A percentile compares a stretch with the other conserved stretches of the same genome.
These are phyloP conservation scores for Lactarius trivialis DNA, from an alignment of 768 basidiomycete species.

Conservation along the genomic window DNA sequence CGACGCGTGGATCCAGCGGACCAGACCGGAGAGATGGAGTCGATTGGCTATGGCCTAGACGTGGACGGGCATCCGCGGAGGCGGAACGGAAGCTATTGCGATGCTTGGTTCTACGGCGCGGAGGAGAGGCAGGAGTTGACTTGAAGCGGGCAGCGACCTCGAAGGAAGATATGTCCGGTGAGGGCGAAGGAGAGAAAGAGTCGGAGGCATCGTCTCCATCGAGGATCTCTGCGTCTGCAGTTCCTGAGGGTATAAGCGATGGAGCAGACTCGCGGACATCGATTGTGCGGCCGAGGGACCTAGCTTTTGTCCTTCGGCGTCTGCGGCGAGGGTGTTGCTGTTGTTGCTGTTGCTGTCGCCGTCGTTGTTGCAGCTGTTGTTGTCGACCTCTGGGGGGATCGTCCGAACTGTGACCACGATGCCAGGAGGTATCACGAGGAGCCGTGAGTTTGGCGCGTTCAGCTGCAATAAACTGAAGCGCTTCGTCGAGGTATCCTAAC, in stretches of 20 bases:
- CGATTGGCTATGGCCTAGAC: slow-evolving; percentile 40
- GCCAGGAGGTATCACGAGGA: slow-evolving; percentile 25
- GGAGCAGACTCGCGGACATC: slow-evolving; percentile 7
- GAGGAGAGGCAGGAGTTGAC: slow-evolving; percentile 28
- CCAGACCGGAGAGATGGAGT: slow-evolving; percentile 40
- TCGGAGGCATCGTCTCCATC: slow-evolving; percentile 26
- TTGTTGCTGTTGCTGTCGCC: not conserved
- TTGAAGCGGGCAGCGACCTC: slow-evolving; percentile 26
- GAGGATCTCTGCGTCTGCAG: slow-evolving; percentile 14
- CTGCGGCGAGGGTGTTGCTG: slow-evolving; percentile 29
- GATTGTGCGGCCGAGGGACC: slow-evolving; percentile 15
- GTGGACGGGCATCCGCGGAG: slow-evolving; percentile 26
- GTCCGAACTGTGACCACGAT: slow-evolving; percentile 19
- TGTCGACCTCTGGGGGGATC: slow-evolving; percentile 12
- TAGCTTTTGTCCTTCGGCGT: slow-evolving; percentile 30
- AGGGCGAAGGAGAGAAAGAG: slow-evolving; percentile 27
- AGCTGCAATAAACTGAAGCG: slow-evolving; percentile 66
- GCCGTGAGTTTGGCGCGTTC: slow-evolving; percentile 58
- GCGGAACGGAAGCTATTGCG: slow-evolving; percentile 20
- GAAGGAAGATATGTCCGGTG: slow-evolving; percentile 27
- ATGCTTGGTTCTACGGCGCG: slow-evolving; percentile 1
- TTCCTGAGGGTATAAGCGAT: not conserved
- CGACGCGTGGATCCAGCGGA: slow-evolving; percentile 41
- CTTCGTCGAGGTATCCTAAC: slow-evolving; percentile 65
- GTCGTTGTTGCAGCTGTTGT: not conserved